Evolutionary conservation across 371 early-diverging fungal genomes (phyloP), one percentile per base, ranked within the genome.

Genomic region (Polyrhizophydium stewartii): DNA sequence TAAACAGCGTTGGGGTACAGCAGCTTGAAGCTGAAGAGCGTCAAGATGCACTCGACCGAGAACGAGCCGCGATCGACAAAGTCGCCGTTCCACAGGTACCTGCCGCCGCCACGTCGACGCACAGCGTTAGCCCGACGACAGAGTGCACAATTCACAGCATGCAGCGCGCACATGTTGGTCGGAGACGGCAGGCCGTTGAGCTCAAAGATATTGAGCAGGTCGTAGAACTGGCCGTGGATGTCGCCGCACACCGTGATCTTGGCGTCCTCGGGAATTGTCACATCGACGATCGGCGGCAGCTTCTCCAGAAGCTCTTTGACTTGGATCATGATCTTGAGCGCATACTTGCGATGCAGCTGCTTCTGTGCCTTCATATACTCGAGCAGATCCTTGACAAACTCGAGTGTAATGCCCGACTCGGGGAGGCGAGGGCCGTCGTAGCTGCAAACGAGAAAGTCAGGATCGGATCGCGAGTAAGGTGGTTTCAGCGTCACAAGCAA

Each of bases 191-290:
- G 80, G 5, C 97, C 97, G 73, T 94, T 94, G 62, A 83, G 78
- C 49, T 92, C 82, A 69, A 97, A 95, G 40, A 97, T 95, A 70
- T 97, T 88, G 55, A 94, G 77, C 64, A 97, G 85, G 62, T 98
- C 99, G 70, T 97, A 98, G 76, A 86, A 99, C 85, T 99, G 99
- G 9, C 99, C 99, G 69, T 99, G 99, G 27, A 96, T 94, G 73
- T 99, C 99, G 56, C 99, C 99, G 76, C 98, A 98, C 9, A 98
- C 91, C 1, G 93, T 96, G 35, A 97, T 49, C 59, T 80, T 85
- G 55, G 81, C 76, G 62, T 83, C 87, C 17, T 73, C 73, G 17
- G 94, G 92, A 10, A 97, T 85, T 0, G 70, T 65, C 31, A 96
- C 82, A 65, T 96, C 94, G 28, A 95, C 88, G 58, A 98, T 77